These are phyloP conservation scores for Puccinia triticina DNA, from an alignment of 1,284 basidiomycete genomes.

Conservation along the genomic window DNA sequence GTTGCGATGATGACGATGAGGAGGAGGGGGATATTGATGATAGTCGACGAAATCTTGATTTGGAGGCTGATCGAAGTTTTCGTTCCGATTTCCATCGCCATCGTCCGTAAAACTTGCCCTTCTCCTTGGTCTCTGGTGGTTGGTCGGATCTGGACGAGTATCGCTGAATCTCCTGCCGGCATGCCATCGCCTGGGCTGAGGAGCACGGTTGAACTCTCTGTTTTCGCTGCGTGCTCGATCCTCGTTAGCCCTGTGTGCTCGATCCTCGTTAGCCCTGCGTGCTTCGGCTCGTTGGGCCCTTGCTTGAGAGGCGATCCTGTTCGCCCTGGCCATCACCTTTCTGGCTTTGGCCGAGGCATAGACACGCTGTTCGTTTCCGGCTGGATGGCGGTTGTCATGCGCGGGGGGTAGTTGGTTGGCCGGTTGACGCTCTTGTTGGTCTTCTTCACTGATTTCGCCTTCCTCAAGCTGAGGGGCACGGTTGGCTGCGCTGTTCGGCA, in stretches of 20 bases:
- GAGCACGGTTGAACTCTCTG: neutral
- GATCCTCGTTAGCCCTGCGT: conserved; percentile 7
- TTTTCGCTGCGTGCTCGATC: neutral
- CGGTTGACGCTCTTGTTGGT: neutral
- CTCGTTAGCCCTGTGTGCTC: neutral
- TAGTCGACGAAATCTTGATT: neutral
- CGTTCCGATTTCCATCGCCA: neutral
- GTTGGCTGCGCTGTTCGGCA: neutral
- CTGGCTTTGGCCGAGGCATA: conserved; percentile 24
- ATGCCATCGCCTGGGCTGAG: neutral
- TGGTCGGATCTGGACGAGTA: neutral
- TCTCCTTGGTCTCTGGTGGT: neutral
- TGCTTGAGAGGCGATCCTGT: neutral
- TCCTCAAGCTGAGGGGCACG: conserved; percentile 24
- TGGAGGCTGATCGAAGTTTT: conserved; percentile 4
- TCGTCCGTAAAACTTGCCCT: neutral
- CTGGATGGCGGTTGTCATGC: neutral
- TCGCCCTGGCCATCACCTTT: conserved; percentile 16
- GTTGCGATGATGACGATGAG: neutral
- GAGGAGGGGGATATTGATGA: neutral
- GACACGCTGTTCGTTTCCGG: conserved; percentile 2
- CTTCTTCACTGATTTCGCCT: conserved; percentile 26
- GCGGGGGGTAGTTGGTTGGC: neutral
- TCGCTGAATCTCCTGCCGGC: neutral
- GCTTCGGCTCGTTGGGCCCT: conserved; percentile 1